Base-by-base conservation (phyloP, 345 rosid species). In the Cochlearia excelsa region DNA sequence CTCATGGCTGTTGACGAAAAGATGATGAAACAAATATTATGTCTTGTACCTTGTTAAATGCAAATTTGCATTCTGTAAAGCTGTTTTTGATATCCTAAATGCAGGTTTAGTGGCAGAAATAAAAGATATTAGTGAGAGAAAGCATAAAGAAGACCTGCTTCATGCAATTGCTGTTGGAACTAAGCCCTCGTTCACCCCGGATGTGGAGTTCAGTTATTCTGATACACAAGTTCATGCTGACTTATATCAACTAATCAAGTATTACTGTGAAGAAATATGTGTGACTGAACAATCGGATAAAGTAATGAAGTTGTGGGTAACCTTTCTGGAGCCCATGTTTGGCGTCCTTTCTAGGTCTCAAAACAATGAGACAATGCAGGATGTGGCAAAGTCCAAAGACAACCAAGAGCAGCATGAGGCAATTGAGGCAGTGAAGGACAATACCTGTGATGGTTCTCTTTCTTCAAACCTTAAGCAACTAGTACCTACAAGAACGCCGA, bases 61-160 rank as follows among this genome's bases (percentile, higher is more conserved):
- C 23, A 16, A 16, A 16, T 16, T 16, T 16, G 23, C 23, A 16
- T 16, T 16, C 23, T 16, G 23, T 16, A 16, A 8, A 63, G 51
- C 33, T 31, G 27, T 30, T 38, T 58, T 7, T 16, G 38, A 47
- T 71, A 44, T 58, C 66, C 23, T 4, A 38, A 58, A 59, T 77
- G 35, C 87, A 94, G 99, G 95, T 57, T 72, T 94, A 53, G 71
- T 85, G 81, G 87, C 81, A 2, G 97, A 94, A 81, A 85, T 94
- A 45, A 94, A 87, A 80, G 99, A 87, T 73, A 87, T 87, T 49
- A 87, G 86, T 55, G 96, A 90, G 80, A 81, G 80, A 57, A 94
- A 85, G 71, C 81, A 73, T 66, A 87, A 76, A 71, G 96, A 90
- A 78, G 96, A 94, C 57, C 82, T 75, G 46, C 80, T 89, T 73